Base-by-base conservation (phyloP, 129 eudicot species). In the Ambrosia artemisiifolia region DNA sequence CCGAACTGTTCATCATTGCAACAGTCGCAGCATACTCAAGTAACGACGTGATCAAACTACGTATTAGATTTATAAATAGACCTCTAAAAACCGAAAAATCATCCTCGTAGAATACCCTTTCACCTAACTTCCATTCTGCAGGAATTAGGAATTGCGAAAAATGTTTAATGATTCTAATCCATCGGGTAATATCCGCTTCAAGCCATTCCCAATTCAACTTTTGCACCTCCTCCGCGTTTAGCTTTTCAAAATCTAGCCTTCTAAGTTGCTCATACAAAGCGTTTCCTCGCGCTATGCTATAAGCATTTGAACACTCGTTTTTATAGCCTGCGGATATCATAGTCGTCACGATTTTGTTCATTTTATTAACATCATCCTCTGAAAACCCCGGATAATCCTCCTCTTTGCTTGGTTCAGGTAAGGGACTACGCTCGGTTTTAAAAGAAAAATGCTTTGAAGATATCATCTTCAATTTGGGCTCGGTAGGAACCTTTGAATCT, bases 1-100 rank as follows among this genome's bases (percentile, higher is more conserved):
- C 84, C 0, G 96, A 82, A 0, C 81, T 66, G 57, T 84, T 87
- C 8, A 88, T 79, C 79, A 67, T 81, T 0, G 95, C 76, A 1
- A 91, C 79, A 0, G 95, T 87, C 61, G 73, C 91, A 0, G 88
- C 91, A 9, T 89, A 89, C 62, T 84, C 95, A 8, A 93, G 92
- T 12, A 93, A 78, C 36, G 81, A 84, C 9, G 86, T 89, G 5
- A 85, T 82, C 3, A 85, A 71, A 11, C 88, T 68, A 3, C 86
- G 83, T 0, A 86, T 83, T 2, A 93, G 79, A 36, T 85, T 85
- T 28, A 74, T 9, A 62, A 85, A 81, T 3, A 85, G 40, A 24
- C 81, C 77, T n/a, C 66, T 59, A 11, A 69, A 75, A 19, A 78
- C 16, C 0, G 14, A 11, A 0, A 77, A 73, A 72, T 84, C 47